Conservation (phyloP, 495 filamentous ascomycete species). For the Aspergillus biplanus region DNA sequence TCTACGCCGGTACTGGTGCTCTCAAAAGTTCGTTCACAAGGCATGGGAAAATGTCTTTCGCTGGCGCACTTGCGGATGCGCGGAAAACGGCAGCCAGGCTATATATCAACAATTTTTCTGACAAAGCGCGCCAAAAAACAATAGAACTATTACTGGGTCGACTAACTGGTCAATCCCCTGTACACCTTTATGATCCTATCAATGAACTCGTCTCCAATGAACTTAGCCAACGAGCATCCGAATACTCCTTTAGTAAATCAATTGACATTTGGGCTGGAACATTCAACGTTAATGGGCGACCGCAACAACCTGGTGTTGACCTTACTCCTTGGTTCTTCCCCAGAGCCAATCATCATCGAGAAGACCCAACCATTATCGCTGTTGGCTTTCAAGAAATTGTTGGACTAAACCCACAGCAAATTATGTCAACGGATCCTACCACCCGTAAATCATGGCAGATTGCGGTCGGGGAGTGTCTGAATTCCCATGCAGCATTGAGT, state of each 20-base stretch:
- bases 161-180: slow-evolving; percentile 78
- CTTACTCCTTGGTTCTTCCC: slow-evolving; percentile 84
- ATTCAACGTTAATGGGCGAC: slow-evolving; percentile 92
- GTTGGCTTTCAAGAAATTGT: slow-evolving; percentile 98
- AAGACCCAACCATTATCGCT: slow-evolving; percentile 64
- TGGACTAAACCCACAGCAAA: slow-evolving; percentile 93
- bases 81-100: slow-evolving; percentile 91
- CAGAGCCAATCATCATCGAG: slow-evolving; percentile 42
- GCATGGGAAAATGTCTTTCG: slow-evolving; percentile 92
- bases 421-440: slow-evolving; percentile 95
- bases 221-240: slow-evolving; percentile 59
- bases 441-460: slow-evolving; percentile 84
- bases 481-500: slow-evolving; percentile 61
- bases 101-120: slow-evolving; percentile 96
- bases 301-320: slow-evolving; percentile 74
- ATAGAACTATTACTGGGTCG: slow-evolving; percentile 90
- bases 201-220: slow-evolving; percentile 85
- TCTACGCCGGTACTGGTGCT: slow-evolving; percentile 95
- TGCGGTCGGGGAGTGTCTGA: slow-evolving; percentile 77
- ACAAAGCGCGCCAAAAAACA: slow-evolving; percentile 89
- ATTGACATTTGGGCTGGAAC: slow-evolving; percentile 80
- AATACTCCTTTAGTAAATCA: slow-evolving; percentile 56
- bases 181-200: slow-evolving; percentile 88
- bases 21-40: slow-evolving; percentile 96
- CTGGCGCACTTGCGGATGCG: slow-evolving; percentile 91